These are phyloP conservation scores for Nicotiana tabacum DNA, from an alignment of 257 asterid genomes.

Conservation along the genomic window DNA sequence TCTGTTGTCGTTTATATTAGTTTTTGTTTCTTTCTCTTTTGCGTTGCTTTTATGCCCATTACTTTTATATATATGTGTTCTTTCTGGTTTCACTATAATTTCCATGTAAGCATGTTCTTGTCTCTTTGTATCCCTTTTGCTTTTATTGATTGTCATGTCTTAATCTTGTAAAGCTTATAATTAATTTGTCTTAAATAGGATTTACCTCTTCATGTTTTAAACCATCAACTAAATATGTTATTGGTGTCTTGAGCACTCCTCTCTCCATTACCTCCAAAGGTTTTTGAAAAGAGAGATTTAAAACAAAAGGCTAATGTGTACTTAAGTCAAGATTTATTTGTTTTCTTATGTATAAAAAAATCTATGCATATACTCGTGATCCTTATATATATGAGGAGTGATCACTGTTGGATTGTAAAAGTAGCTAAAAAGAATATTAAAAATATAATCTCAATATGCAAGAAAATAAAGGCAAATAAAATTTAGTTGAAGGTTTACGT, in stretches of 20 bases:
- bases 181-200: not conserved
- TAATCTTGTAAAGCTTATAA: not conserved
- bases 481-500: not conserved
- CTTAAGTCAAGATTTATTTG: not conserved
- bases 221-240: not conserved
- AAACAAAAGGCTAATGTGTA: not conserved
- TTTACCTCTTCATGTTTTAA: not conserved
- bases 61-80: not conserved
- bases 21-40: not conserved
- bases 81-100: not conserved
- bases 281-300: not conserved
- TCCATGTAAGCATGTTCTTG: slow-evolving; percentile 2
- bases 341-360: not conserved
- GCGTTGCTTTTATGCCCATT: not conserved
- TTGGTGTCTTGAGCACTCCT: not conserved
- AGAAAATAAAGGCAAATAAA: not conserved
- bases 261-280: not conserved
- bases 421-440: not conserved
- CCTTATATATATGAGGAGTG: not conserved
- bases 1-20: not conserved
- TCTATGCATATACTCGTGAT: not conserved
- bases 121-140: not conserved
- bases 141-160: not conserved
- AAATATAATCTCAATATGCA: not conserved
- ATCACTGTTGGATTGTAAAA: not conserved